Conservation (phyloP, 805 yeast species). For the Alloascoidea africana region DNA sequence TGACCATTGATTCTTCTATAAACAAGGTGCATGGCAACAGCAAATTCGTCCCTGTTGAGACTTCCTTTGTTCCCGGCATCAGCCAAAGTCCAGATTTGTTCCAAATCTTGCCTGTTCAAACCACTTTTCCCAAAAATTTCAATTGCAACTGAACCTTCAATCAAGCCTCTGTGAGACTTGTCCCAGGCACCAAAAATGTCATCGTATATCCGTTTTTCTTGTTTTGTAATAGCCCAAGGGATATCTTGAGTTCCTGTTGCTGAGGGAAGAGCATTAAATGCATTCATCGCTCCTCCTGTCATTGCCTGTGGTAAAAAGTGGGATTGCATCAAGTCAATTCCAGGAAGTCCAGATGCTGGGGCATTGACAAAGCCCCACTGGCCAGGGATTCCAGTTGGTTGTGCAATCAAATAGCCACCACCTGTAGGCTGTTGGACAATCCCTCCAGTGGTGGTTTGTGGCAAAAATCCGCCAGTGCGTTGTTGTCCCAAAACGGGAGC, state of each 20-base stretch:
- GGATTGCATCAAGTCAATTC: slow-evolving; percentile 47
- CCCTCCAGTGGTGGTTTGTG: slow-evolving; percentile 32
- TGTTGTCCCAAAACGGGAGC: slow-evolving; percentile 13
- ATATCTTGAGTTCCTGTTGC: slow-evolving; percentile 23
- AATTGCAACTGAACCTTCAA: slow-evolving; percentile 74
- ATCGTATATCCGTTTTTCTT: slow-evolving; percentile 76
- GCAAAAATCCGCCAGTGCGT: slow-evolving; percentile 14
- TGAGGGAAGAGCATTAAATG: slow-evolving; percentile 15
- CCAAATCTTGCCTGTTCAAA: slow-evolving; percentile 69
- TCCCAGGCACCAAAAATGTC: slow-evolving; percentile 87
- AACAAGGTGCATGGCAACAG: slow-evolving; percentile 94
- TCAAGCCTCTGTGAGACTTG: slow-evolving; percentile 42
- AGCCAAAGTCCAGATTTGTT: slow-evolving; percentile 79
- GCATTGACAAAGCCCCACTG: slow-evolving; percentile 66
- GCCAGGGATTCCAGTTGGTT: slow-evolving; percentile 54
- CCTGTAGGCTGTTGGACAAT: slow-evolving; percentile 55
- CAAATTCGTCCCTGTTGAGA: slow-evolving; percentile 79
- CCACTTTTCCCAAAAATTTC: slow-evolving; percentile 86
- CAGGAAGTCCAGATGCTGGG: slow-evolving; percentile 60
- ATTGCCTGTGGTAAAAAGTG: slow-evolving; percentile 49
- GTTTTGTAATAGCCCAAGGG: slow-evolving; percentile 73
- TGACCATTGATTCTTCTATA: slow-evolving; percentile 82
- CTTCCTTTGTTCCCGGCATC: slow-evolving; percentile 75
- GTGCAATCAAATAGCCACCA: slow-evolving; percentile 20
- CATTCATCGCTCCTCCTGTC: slow-evolving; percentile 12